Evolutionary conservation across 179 eudicot genomes (phyloP).

Genomic region (Patellifolia procumbens): DNA sequence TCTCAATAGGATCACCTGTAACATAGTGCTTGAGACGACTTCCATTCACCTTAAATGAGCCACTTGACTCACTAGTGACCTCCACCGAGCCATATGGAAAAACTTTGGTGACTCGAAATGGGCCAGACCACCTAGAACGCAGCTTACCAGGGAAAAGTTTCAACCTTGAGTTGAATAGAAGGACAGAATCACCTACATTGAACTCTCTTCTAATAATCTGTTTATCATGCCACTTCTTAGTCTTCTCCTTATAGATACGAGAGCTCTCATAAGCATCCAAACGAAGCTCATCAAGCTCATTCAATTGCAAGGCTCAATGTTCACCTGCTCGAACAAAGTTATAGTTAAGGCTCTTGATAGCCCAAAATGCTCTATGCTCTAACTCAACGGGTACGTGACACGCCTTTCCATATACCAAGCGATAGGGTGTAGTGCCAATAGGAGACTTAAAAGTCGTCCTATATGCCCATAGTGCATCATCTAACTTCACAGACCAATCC

Average conservation of each 20-base stretch:
- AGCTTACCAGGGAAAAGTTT: neutral
- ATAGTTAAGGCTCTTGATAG: neutral
- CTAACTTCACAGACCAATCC: neutral
- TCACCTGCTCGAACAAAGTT: neutral
- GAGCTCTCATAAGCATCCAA: neutral
- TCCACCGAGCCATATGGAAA: neutral
- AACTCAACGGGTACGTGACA: neutral
- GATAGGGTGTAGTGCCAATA: neutral
- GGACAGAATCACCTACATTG: neutral
- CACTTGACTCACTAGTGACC: neutral
- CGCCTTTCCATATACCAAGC: neutral
- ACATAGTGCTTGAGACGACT: neutral
- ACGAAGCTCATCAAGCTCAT: neutral
- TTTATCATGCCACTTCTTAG: neutral
- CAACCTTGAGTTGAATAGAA: neutral
- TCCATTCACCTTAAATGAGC: neutral
- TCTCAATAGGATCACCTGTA: neutral
- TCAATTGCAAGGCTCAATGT: neutral
- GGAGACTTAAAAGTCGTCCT: neutral
- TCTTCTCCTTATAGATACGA: neutral
- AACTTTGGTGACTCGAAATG: neutral
- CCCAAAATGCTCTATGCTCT: neutral
- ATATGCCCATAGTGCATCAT: neutral
- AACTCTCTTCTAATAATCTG: neutral
- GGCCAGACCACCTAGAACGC: neutral